Conservation (phyloP, 441 rosid species). For the Erysimum cheiri region DNA sequence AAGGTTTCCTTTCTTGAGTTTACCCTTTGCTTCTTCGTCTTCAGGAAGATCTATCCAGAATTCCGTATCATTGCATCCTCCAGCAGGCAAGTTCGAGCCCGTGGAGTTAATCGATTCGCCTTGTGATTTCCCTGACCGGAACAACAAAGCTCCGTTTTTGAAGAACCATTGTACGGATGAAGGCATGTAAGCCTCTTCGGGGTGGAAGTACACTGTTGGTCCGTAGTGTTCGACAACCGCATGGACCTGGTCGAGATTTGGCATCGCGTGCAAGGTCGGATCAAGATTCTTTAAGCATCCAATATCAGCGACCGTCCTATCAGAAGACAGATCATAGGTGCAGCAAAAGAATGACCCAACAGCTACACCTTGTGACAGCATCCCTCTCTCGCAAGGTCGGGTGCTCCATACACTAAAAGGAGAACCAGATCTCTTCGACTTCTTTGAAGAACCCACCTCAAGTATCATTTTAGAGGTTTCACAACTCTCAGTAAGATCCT, state of each 20-base stretch:
- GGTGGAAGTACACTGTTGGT: conserved; percentile 75
- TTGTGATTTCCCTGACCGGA: conserved; percentile 46
- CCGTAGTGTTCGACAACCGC: conserved; percentile 61
- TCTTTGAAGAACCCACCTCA: conserved; percentile 43
- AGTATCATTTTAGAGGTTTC: conserved; percentile 59
- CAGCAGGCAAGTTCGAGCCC: conserved; percentile 66
- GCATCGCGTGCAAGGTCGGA: conserved; percentile 58
- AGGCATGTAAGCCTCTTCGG: conserved; percentile 68
- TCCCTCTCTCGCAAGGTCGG: conserved; percentile 65
- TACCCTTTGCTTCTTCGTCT: conserved; percentile 50
- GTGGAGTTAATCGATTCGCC: conserved; percentile 52
- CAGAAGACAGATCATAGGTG: conserved; percentile 42
- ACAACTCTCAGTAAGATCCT: conserved; percentile 67
- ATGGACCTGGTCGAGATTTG: conserved; percentile 62
- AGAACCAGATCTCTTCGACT: conserved; percentile 34
- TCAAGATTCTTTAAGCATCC: conserved; percentile 72
- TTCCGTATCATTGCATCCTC: conserved; percentile 57
- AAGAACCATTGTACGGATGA: conserved; percentile 75
- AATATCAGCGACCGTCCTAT: conserved; percentile 45
- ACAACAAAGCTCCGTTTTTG: conserved; percentile 65
- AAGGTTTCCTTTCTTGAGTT: conserved; percentile 56
- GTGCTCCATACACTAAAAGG: conserved; percentile 59
- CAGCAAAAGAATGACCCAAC: conserved; percentile 70
- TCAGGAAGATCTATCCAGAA: conserved; percentile 71
- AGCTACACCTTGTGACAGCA: conserved; percentile 56